phyloP scores from a whole-genome alignment of 1,284 basidiomycete genomes.

The Tylopilus sp. region DNA sequence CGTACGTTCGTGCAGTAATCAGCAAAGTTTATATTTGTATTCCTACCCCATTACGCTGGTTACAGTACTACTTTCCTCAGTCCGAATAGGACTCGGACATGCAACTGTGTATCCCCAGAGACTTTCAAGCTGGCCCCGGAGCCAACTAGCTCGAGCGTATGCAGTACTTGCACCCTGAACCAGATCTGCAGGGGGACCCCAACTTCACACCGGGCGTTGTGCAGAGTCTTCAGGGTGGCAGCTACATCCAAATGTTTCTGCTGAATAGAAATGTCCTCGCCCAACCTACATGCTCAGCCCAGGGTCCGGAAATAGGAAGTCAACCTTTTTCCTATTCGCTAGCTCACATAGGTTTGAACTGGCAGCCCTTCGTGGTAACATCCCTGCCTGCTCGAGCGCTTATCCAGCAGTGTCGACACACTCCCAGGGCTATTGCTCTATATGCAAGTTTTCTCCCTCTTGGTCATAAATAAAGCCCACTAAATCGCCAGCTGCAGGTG shows the following conservation, averaged over 20 bases:
- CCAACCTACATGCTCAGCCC: not conserved
- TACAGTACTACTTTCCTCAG: too few relatives aligned
- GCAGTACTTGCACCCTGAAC: too few relatives aligned
- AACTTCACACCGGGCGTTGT: too few relatives aligned
- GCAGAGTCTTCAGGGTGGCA: not conserved
- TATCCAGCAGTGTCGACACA: not conserved
- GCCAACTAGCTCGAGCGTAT: too few relatives aligned
- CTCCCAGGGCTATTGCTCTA: constrained; percentile 18
- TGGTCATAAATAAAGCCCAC: not conserved
- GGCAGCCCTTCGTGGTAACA: not conserved
- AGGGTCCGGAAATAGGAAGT: not conserved
- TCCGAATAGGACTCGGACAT: too few relatives aligned
- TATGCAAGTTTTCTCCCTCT: constrained; percentile 10
- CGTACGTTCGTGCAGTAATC: too few relatives aligned
- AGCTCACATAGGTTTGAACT: not conserved
- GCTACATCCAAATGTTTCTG: not conserved
- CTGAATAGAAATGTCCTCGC: not conserved
- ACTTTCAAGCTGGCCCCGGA: too few relatives aligned
- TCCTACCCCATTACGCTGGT: too few relatives aligned
- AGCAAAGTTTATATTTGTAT: too few relatives aligned
- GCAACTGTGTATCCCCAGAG: too few relatives aligned
- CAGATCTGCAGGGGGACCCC: too few relatives aligned
- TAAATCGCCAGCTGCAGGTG: not conserved
- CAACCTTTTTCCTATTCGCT: not conserved
- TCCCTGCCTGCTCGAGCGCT: constrained; percentile 1